A percentile compares a stretch with the other conserved stretches of the same genome.
These are phyloP conservation scores for Sporisorium exsertum DNA, from an alignment of 1,284 basidiomycete species.

Conservation along the genomic window DNA sequence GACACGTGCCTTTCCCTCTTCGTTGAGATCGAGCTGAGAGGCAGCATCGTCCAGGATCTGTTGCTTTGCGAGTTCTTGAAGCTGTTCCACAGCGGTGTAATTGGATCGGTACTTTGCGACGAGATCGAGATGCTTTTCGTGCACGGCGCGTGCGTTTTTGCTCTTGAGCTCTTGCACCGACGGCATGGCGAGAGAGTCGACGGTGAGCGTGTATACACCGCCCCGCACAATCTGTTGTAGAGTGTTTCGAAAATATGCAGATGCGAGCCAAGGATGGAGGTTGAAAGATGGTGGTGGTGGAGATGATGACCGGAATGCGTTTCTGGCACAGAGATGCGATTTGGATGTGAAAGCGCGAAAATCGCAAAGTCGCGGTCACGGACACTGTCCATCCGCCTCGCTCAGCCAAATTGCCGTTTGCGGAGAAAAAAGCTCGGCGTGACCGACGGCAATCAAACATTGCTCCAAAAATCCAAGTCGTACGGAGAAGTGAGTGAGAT, in stretches of 20 bases:
- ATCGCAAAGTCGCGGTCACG: background rate
- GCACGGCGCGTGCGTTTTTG: slow-evolving; percentile 47
- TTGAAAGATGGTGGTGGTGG: background rate
- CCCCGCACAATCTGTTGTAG: background rate
- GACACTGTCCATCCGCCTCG: background rate
- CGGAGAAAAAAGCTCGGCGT: background rate
- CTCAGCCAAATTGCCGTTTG: background rate
- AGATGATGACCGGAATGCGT: background rate
- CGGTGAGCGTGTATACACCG: background rate
- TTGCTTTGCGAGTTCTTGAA: slow-evolving; percentile 31
- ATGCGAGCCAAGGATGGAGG: background rate
- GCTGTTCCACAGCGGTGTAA: slow-evolving; percentile 12
- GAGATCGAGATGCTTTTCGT: slow-evolving; percentile 52
- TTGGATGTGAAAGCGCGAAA: background rate
- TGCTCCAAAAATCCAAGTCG: no score
- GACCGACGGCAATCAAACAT: slow-evolving; percentile 6
- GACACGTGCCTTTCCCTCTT: slow-evolving; percentile 35
- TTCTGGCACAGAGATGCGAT: background rate
- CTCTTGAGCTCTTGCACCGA: slow-evolving; percentile 24
- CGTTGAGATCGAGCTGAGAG: slow-evolving; percentile 33
- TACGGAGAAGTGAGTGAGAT: no score
- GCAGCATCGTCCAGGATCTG: slow-evolving; percentile 40
- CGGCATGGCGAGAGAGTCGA: slow-evolving; percentile 18
- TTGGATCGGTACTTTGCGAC: slow-evolving; percentile 28
- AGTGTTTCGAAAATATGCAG: background rate